These are phyloP conservation scores for Pilobolus umbonatus DNA, from an alignment of 192 early-diverging fungal genomes.

Conservation along the genomic window DNA sequence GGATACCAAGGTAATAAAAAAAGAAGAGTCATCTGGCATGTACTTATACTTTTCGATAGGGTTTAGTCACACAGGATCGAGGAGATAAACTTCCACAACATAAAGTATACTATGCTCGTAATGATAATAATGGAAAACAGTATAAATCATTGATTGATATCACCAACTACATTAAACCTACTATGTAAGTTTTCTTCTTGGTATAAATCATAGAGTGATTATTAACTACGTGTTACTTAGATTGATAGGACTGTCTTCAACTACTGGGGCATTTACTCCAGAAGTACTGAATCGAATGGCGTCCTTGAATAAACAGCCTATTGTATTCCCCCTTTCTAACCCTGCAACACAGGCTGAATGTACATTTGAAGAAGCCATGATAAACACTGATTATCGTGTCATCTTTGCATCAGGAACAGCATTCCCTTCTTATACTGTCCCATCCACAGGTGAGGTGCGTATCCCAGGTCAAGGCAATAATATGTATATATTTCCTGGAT, in stretches of 20 bases:
- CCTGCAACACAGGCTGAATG: conserved; percentile 91
- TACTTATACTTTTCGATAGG: conserved; percentile 29
- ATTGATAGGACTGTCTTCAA: conserved; percentile 85
- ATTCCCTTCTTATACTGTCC: conserved; percentile 80
- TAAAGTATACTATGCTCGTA: conserved; percentile 82
- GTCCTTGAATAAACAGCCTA: conserved; percentile 73
- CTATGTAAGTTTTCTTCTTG: conserved; percentile 37
- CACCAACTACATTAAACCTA: conserved; percentile 85
- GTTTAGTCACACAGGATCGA: conserved; percentile 84
- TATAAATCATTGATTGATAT: conserved; percentile 68
- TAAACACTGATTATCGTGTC: conserved; percentile 76
- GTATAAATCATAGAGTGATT: not conserved
- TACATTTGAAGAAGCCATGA: conserved; percentile 90
- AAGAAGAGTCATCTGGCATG: not conserved
- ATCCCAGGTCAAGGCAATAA: conserved; percentile 91
- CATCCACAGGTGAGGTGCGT: conserved; percentile 50
- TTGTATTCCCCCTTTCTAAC: conserved; percentile 92
- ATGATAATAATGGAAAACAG: conserved; percentile 79
- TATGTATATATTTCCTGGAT: conserved; percentile 95
- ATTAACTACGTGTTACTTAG: not conserved
- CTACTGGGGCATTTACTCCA: conserved; percentile 73
- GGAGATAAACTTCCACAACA: conserved; percentile 79
- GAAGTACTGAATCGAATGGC: conserved; percentile 71
- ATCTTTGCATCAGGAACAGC: conserved; percentile 96
- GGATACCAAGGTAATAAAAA: conserved; percentile 60